These are phyloP conservation scores for Rosa rugosa DNA, from an alignment of 306 rosid genomes.

Conservation along the genomic window DNA sequence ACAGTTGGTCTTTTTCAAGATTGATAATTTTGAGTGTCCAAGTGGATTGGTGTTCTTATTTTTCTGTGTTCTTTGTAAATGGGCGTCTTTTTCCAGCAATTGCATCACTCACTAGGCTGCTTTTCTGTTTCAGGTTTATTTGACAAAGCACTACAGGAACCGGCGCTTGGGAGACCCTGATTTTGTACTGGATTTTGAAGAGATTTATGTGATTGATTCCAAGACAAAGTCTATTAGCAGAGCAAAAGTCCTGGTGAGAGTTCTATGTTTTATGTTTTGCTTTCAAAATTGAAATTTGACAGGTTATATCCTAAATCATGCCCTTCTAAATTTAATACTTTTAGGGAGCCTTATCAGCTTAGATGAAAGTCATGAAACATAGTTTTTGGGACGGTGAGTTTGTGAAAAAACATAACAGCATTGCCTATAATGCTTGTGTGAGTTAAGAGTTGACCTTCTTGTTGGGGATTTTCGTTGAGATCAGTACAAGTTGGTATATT, in stretches of 20 bases:
- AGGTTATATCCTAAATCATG: background rate
- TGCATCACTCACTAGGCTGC: slow-evolving; percentile 20
- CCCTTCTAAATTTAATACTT: background rate
- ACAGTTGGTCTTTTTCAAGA: background rate
- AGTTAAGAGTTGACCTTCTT: background rate
- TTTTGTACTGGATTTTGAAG: slow-evolving; percentile 90
- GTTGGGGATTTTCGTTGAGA: background rate
- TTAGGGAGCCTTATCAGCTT: background rate
- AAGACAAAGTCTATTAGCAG: slow-evolving; percentile 83
- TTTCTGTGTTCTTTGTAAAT: background rate
- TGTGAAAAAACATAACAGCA: background rate
- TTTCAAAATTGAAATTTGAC: background rate
- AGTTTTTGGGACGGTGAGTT: background rate
- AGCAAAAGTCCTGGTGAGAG: slow-evolving; percentile 80
- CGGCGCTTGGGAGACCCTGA: slow-evolving; percentile 75
- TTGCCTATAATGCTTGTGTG: background rate
- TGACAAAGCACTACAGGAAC: slow-evolving; percentile 90
- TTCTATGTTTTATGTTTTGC: background rate
- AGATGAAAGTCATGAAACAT: background rate
- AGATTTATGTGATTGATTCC: slow-evolving; percentile 86
- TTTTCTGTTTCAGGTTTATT: slow-evolving; percentile 59
- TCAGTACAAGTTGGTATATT: background rate
- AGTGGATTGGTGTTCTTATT: background rate
- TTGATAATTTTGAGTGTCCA: background rate
- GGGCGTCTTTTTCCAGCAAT: background rate